phyloP scores from a whole-genome alignment of 306 rosid genomes.

The Vicia sativa region DNA sequence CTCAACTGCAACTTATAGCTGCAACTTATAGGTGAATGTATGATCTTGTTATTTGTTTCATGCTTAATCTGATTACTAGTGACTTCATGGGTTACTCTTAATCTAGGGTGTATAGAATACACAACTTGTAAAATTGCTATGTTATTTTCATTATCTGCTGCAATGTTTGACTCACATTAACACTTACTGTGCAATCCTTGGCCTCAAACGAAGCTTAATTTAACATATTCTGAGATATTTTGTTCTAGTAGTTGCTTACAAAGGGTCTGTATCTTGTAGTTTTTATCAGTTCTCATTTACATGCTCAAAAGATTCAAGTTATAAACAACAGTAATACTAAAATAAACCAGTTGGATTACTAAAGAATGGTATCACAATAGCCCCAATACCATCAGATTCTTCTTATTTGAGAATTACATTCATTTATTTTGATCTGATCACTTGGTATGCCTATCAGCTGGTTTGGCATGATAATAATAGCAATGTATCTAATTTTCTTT shows the following conservation, averaged over 20 bases:
- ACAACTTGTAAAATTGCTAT: background rate
- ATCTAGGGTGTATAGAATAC: background rate
- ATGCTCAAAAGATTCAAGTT: slow-evolving; percentile 10
- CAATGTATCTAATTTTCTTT: background rate
- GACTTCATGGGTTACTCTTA: background rate
- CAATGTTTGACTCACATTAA: slow-evolving; percentile 44
- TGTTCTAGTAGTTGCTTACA: slow-evolving; percentile 45
- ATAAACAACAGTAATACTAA: background rate
- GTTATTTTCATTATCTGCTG: slow-evolving; percentile 37
- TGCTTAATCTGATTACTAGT: background rate
- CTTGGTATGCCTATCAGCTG: background rate
- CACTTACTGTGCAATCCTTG: slow-evolving; percentile 38
- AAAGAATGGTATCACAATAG: background rate
- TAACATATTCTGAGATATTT: slow-evolving; percentile 40
- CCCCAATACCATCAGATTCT: background rate
- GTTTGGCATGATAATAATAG: background rate
- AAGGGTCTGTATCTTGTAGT: slow-evolving; percentile 35
- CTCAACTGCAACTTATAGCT: background rate
- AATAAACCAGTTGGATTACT: background rate
- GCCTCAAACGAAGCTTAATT: slow-evolving; percentile 7
- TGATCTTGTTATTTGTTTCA: background rate
- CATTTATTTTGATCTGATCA: background rate
- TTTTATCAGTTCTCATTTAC: slow-evolving; percentile 49
- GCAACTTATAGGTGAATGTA: background rate
- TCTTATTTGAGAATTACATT: background rate